Conservation (phyloP, 2,329 filamentous ascomycete genomes). For the Neurospora sp. region DNA sequence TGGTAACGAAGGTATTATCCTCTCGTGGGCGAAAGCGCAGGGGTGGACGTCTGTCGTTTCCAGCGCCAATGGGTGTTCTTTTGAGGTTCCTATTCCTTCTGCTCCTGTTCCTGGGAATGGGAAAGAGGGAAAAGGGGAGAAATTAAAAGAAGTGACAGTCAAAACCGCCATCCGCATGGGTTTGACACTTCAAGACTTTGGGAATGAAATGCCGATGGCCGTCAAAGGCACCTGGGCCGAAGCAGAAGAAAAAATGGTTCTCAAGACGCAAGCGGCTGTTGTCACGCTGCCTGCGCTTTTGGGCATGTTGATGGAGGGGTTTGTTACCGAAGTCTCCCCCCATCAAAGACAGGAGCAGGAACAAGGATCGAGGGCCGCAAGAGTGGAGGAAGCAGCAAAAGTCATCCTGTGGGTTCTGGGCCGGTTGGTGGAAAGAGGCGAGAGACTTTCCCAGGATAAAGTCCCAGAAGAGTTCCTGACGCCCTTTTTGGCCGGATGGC, state of each 20-base stretch:
- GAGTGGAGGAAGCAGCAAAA: neutral
- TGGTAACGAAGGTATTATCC: constrained; percentile 25
- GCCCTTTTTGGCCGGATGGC: neutral
- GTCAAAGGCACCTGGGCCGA: neutral
- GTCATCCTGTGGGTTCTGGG: constrained; percentile 5
- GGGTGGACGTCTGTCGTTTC: constrained; percentile 24
- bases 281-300: constrained; percentile 6
- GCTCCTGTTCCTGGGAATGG: too few relatives aligned
- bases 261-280: constrained; percentile 5
- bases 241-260: neutral
- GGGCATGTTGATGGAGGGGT: constrained; percentile 6
- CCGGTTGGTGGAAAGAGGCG: neutral
- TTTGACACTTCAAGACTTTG: neutral
- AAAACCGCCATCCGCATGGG: neutral
- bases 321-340: neutral
- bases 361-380: neutral
- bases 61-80: constrained; percentile 23
- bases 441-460: constrained; percentile 1
- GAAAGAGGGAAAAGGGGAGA: neutral
- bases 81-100: neutral
- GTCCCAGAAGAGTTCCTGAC: constrained; percentile 1
- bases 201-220: neutral
- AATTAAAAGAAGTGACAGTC: neutral
- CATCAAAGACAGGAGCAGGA: neutral
- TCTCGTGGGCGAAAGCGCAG: constrained; percentile 29